Conservation (phyloP, 2,329 filamentous ascomycete species). For the Fusarium sterilihyphosum region DNA sequence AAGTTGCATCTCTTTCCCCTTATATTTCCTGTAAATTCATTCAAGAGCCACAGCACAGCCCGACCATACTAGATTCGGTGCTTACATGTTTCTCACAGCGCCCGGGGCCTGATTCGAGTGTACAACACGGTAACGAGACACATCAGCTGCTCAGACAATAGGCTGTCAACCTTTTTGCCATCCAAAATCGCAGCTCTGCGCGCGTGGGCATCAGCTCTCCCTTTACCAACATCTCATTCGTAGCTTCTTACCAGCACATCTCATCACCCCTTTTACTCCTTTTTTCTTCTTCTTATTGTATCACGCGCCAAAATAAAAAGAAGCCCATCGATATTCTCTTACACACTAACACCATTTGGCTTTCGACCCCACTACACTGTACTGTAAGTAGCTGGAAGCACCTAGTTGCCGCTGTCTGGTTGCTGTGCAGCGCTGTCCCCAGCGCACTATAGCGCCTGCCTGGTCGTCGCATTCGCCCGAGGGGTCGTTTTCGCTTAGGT, state of each 20-base stretch:
- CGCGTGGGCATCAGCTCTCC: constrained; percentile 15
- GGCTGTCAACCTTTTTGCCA: constrained; percentile 4
- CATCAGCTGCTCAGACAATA: constrained; percentile 28
- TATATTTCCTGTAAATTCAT: neutral
- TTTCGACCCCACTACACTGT: constrained; percentile 21
- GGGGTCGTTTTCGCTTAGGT: constrained; percentile 27
- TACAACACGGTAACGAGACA: neutral
- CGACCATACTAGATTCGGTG: constrained; percentile 8
- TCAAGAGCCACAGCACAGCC: constrained; percentile 1
- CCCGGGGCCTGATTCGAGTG: neutral
- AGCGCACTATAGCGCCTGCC: constrained; percentile 5
- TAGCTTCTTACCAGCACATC: constrained; percentile 2
- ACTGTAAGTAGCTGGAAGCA: constrained; percentile 18
- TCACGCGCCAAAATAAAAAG: constrained; percentile 22
- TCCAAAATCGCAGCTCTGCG: constrained; percentile 19
- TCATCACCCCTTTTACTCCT: constrained; percentile 18
- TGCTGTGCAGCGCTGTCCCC: constrained; percentile 25
- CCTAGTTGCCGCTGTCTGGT: constrained; percentile 2
- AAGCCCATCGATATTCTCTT: neutral
- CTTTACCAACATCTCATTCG: constrained; percentile 10
- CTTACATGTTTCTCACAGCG: constrained; percentile 15
- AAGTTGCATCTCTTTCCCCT: constrained; percentile 1
- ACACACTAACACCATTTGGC: constrained; percentile 23
- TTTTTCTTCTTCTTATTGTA: constrained; percentile 2
- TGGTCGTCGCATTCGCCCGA: constrained; percentile 4